These are phyloP conservation scores for Colletotrichum neosansevieriae DNA, from an alignment of 2,329 filamentous ascomycete genomes.

Conservation along the genomic window DNA sequence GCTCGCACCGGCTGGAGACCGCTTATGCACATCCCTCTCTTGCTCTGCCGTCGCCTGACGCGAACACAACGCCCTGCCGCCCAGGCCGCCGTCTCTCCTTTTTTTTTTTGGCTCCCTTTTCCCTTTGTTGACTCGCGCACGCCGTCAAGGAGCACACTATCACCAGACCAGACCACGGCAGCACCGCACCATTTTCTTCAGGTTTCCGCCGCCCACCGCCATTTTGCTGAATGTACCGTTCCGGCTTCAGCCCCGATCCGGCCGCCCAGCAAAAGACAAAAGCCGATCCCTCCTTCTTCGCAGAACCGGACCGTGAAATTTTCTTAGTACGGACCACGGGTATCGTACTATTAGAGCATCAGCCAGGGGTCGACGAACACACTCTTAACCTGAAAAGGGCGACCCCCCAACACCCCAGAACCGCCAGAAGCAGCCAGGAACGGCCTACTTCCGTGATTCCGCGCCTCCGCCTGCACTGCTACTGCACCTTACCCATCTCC, in stretches of 20 bases:
- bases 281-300: slow-evolving; percentile 26
- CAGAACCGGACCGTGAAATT: slow-evolving; percentile 36
- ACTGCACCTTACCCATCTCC: slow-evolving; percentile 13
- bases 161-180: slow-evolving; percentile 4
- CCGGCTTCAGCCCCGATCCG: slow-evolving; percentile 22
- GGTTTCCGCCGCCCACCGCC: slow-evolving; percentile 7
- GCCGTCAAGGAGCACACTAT: slow-evolving; percentile 4
- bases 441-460: slow-evolving; percentile 31
- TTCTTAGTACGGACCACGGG: slow-evolving; percentile 11
- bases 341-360: no score
- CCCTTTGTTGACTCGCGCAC: slow-evolving; percentile 25
- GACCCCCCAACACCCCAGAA: not conserved
- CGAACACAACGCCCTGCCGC: not conserved
- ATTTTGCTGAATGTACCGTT: slow-evolving; percentile 10
- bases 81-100: not conserved
- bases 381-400: slow-evolving; percentile 30
- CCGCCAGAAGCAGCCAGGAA: not conserved
- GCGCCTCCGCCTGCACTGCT: slow-evolving; percentile 25
- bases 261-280: slow-evolving; percentile 17
- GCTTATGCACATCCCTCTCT: slow-evolving; percentile 5
- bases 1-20: slow-evolving; percentile 6
- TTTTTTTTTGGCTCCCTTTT: not conserved
- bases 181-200: not conserved
- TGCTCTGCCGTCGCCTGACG: not conserved
- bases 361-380: slow-evolving; percentile 31